A percentile compares a stretch with the other conserved stretches of the same genome.
Conservation (phyloP, 805 yeast species). For the Kregervanrija delftensis region DNA sequence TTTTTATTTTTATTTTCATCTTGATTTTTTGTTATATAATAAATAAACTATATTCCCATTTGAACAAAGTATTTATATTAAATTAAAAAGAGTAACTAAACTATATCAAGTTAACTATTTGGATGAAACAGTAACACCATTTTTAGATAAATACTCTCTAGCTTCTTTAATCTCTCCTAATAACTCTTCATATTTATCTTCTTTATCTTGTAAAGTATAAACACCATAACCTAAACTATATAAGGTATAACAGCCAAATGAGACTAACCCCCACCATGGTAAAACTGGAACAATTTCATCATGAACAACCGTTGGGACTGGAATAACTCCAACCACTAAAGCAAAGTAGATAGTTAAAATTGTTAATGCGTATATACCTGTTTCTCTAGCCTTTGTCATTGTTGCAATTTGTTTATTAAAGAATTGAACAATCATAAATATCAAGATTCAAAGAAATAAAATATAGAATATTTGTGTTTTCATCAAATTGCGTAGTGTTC, state of each 20-base stretch:
- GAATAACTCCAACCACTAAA: constrained; percentile 45
- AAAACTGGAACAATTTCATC: constrained; percentile 54
- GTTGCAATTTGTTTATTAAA: neutral
- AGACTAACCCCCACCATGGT: constrained; percentile 65
- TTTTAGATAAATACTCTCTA: constrained; percentile 44
- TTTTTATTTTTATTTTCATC: too few relatives aligned
- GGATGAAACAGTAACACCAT: constrained; percentile 42
- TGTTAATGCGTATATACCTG: constrained; percentile 39
- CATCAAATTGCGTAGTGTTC: too few relatives aligned
- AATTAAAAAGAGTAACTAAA: too few relatives aligned
- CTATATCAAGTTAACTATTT: too few relatives aligned
- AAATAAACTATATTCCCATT: too few relatives aligned
- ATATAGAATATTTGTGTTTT: neutral
- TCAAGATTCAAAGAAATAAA: neutral
- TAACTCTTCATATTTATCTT: constrained; percentile 57
- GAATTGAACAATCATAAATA: neutral
- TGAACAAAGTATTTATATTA: too few relatives aligned
- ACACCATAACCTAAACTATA: constrained; percentile 66
- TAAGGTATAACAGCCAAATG: constrained; percentile 64
- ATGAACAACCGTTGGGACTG: constrained; percentile 41
- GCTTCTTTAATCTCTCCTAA: constrained; percentile 56
- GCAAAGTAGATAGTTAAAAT: constrained; percentile 48
- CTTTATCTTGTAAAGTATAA: constrained; percentile 62
- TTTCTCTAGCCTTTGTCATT: constrained; percentile 67
- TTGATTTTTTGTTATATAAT: too few relatives aligned